Conservation (phyloP, 805 yeast species). For the Pichia phayaonensis region DNA sequence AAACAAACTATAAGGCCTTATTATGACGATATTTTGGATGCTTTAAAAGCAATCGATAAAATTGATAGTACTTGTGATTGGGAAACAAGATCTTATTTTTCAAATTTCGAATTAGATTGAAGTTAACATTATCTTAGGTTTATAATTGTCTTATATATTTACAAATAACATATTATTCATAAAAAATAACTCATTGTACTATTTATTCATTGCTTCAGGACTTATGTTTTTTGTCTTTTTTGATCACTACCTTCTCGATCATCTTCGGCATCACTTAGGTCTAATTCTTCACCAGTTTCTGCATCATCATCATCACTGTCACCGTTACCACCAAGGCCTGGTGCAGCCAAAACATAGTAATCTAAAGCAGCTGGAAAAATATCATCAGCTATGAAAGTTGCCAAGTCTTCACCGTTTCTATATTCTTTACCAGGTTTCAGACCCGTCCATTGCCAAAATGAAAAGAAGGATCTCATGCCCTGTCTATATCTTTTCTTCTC, state of each 20-base stretch:
- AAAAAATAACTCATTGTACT: too few species aligned
- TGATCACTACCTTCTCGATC: conserved; percentile 15
- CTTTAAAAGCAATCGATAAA: conserved; percentile 39
- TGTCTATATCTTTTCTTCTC: conserved; percentile 55
- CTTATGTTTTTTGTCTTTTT: conserved; percentile 10
- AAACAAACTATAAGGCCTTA: conserved; percentile 33
- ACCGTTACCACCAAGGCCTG: conserved; percentile 46
- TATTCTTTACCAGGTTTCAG: conserved; percentile 68
- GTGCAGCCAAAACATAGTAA: conserved; percentile 70
- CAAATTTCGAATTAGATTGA: conserved; percentile 13
- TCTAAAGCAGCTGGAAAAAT: conserved; percentile 79
- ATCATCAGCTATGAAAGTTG: conserved; percentile 67
- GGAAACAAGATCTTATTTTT: conserved; percentile 16
- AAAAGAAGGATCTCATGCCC: conserved; percentile 80
- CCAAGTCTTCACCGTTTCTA: conserved; percentile 71
- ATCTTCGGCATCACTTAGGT: conserved; percentile 22
- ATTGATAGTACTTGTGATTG: conserved; percentile 20
- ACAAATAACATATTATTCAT: not conserved
- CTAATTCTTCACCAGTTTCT: conserved; percentile 11
- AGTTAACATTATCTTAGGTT: not conserved
- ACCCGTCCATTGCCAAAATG: conserved; percentile 86
- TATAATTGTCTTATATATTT: not conserved
- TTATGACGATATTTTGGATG: conserved; percentile 49
- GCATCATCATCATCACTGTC: conserved; percentile 49
- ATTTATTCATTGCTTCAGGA: too few species aligned